Conservation (phyloP, 164 flowering plant genomes). For the Vitis cinerea region DNA sequence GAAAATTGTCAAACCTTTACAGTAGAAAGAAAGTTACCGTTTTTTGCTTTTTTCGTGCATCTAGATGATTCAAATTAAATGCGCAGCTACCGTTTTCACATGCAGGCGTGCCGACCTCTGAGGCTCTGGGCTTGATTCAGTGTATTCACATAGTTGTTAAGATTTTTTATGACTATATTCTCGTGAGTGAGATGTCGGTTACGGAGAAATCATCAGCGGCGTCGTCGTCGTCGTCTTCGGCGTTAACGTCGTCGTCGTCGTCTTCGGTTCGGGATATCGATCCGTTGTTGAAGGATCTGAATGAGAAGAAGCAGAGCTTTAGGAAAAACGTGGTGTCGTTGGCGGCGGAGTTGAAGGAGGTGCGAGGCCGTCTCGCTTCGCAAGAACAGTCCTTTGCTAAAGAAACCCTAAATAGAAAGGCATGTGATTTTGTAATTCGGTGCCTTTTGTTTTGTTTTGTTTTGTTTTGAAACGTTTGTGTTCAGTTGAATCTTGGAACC, state of each 20-base stretch:
- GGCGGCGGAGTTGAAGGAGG: slow-evolving; percentile 90
- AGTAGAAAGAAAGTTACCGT: slow-evolving; percentile 4
- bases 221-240: not conserved
- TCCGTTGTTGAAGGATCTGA: slow-evolving; percentile 84
- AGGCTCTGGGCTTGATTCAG: not conserved
- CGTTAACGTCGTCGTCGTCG: slow-evolving; percentile 8
- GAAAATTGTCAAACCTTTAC: slow-evolving; percentile 2
- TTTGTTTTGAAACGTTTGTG: not conserved
- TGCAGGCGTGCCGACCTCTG: slow-evolving; percentile 7
- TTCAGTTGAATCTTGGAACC: not conserved
- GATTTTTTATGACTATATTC: not conserved
- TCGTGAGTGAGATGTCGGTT: slow-evolving; percentile 20
- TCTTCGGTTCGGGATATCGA: slow-evolving; percentile 32
- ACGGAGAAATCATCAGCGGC: slow-evolving; percentile 10
- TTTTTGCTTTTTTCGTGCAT: not conserved
- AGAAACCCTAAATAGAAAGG: slow-evolving; percentile 83
- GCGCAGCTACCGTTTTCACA: slow-evolving; percentile 22
- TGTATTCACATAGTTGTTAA: not conserved
- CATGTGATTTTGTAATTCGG: slow-evolving; percentile 7
- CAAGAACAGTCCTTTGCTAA: slow-evolving; percentile 64
- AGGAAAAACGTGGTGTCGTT: slow-evolving; percentile 69
- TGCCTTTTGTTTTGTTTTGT: slow-evolving; percentile 9
- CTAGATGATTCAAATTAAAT: slow-evolving; percentile 11
- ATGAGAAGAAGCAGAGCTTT: slow-evolving; percentile 79
- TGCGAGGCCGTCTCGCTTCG: slow-evolving; percentile 61